Base-by-base conservation (phyloP, 805 yeast species). In the Saccharomycopsis vini region DNA sequence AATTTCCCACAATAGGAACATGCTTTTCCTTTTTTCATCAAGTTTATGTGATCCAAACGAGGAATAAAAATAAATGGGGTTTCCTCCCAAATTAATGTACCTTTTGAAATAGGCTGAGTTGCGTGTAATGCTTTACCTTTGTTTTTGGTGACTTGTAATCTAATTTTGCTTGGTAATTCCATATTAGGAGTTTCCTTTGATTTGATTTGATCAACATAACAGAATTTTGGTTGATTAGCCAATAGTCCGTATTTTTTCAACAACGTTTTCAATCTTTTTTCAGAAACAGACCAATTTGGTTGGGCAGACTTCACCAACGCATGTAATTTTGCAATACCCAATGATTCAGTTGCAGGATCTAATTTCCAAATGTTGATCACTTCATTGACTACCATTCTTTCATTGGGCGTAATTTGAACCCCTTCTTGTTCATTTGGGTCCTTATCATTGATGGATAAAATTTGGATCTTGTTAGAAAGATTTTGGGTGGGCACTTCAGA, bases 1-100 rank as follows among this genome's bases (percentile, higher is more conserved):
- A 78, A 62, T 37, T 71, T 69, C 0, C 88, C 86, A 64, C 95
- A 85, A 55, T 72, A 70, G 1, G 85, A 66, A 58, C 95, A 85
- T 3, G 85, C 83, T 52, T 73, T 74, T 0, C 88, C 84, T 18
- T 60, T 56, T 36, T 71, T 66, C 52, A 82, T 73, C 46, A 82
- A 61, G 31, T 73, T 68, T 37, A 77, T 62, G 52, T 79, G 76
- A 13, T 81, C 86, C 49, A 84, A 64, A 2, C 82, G 85, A 2
- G 90, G 85, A 1, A 83, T 63, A 31, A 74, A 71, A 34, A 73
- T 64, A 45, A 85, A 66, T 5, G 87, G 75, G 1, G 63, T 66
- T 54, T 84, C 95, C 34, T 70, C 67, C 77, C 87, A 80, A 3
- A 85, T 56, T 43, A 70, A 53, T 3, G 62, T 75, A 12, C 79